Evolutionary conservation across 73 alveolate genomes (phyloP).

Genomic region (Paramecium biaurelia): DNA sequence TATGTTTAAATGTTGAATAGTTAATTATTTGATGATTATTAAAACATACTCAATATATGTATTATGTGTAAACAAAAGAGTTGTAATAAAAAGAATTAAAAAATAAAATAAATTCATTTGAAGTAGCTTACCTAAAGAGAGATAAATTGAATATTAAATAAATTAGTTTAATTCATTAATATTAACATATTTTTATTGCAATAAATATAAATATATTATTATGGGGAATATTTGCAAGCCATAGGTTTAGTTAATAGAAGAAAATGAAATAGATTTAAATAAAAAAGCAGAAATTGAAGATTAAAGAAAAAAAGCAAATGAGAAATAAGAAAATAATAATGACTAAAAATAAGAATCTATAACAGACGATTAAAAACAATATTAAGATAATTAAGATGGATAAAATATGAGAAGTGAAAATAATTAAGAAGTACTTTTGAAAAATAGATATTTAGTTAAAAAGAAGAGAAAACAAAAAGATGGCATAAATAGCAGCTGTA

Average conservation of each 20-base stretch:
- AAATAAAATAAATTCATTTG: not conserved
- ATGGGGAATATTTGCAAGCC: not conserved
- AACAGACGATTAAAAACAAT: not conserved
- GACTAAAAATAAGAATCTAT: not conserved
- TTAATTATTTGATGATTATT: too few relatives aligned
- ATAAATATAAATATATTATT: not conserved
- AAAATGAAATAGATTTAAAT: not conserved
- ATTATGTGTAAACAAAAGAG: not conserved
- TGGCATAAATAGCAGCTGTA: constrained; percentile 35
- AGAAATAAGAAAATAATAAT: not conserved
- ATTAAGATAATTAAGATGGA: not conserved
- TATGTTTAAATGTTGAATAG: not conserved
- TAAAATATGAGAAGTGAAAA: not conserved
- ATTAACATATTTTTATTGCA: not conserved
- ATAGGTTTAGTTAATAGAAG: not conserved
- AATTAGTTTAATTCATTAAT: not conserved
- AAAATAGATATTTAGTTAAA: not conserved
- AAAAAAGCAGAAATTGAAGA: not conserved
- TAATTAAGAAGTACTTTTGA: not conserved
- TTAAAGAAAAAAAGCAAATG: not conserved
- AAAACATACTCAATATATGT: not conserved
- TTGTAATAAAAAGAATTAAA: not conserved
- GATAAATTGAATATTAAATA: not conserved
- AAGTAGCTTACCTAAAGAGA: not conserved
- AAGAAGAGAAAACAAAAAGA: constrained; percentile 8